Conservation (phyloP, 371 early-diverging fungal genomes). For the Mycotypha africana region DNA sequence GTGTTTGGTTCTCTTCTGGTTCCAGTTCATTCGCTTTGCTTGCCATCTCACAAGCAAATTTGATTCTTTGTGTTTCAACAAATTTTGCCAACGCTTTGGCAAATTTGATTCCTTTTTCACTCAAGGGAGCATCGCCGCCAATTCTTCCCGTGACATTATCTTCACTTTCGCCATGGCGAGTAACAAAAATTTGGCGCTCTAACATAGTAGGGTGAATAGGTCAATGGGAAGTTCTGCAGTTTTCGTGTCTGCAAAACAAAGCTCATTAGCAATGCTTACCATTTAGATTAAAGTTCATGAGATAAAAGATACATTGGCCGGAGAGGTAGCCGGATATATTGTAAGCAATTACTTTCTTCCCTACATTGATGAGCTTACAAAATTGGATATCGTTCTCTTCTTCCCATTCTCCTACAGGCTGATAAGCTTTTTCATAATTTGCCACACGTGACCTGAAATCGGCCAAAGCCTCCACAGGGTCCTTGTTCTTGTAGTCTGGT, state of each 20-base stretch:
- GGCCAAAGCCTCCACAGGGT: conserved; percentile 62
- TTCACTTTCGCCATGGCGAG: conserved; percentile 78
- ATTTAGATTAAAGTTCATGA: conserved; percentile 73
- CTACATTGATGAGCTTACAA: conserved; percentile 82
- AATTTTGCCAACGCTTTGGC: conserved; percentile 65
- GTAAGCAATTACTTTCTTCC: conserved; percentile 79
- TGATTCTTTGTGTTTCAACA: conserved; percentile 39
- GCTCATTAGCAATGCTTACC: no score
- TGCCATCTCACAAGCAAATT: conserved; percentile 36
- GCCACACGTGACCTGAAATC: conserved; percentile 74
- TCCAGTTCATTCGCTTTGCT: conserved; percentile 18
- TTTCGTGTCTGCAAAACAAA: no score
- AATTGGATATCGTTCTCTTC: conserved; percentile 70
- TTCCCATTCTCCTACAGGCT: conserved; percentile 74
- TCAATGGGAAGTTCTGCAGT: not conserved
- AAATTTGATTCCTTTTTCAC: conserved; percentile 57
- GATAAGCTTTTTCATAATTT: conserved; percentile 85
- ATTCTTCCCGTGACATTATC: conserved; percentile 55
- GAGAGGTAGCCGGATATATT: conserved; percentile 78
- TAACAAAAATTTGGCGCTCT: conserved; percentile 74
- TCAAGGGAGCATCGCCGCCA: conserved; percentile 73
- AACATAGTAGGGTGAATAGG: not conserved
- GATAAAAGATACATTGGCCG: conserved; percentile 81
- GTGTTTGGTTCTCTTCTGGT: conserved; percentile 18
- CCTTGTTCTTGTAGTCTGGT: conserved; percentile 78